Percentiles rank a stretch among this genome's conserved stretches.
Evolutionary conservation across 2,329 filamentous ascomycete genomes (phyloP).

Genomic region (Leptodontidium sp.): DNA sequence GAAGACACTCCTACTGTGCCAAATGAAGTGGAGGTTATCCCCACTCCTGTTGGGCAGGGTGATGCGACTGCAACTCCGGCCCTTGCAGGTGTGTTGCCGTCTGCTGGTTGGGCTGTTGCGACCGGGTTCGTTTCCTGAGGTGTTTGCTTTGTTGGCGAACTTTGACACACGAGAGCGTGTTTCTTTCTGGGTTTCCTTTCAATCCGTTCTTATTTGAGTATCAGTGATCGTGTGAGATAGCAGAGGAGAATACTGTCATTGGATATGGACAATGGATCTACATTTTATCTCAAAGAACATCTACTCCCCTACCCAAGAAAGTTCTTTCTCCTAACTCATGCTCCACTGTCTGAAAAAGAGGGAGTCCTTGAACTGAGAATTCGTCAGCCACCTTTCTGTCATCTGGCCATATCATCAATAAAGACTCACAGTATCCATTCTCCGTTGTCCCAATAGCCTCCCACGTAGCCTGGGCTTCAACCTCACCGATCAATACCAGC

Average conservation of each 20-base stretch:
- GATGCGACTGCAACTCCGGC: neutral
- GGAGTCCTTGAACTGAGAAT: conserved; percentile 30
- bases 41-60: neutral
- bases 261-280: too few relatives aligned
- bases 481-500: too few relatives aligned
- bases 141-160: too few relatives aligned
- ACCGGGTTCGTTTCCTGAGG: neutral
- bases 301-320: conserved; percentile 31
- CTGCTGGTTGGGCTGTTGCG: neutral
- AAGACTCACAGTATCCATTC: conserved; percentile 34
- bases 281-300: neutral
- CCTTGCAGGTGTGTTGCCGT: neutral
- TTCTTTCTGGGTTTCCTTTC: too few relatives aligned
- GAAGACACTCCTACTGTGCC: too few relatives aligned
- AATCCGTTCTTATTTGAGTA: too few relatives aligned
- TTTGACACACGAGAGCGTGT: too few relatives aligned
- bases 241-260: too few relatives aligned
- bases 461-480: conserved; percentile 50
- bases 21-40: neutral
- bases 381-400: too few relatives aligned
- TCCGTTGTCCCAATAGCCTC: conserved; percentile 63
- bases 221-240: too few relatives aligned
- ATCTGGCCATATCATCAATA: neutral
- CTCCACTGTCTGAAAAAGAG: conserved; percentile 35
- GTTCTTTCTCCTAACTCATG: conserved; percentile 31